A percentile compares a stretch with the other conserved stretches of the same genome.
These are phyloP conservation scores for Millerago galiae DNA, from an alignment of 805 yeast genomes.

Conservation along the genomic window DNA sequence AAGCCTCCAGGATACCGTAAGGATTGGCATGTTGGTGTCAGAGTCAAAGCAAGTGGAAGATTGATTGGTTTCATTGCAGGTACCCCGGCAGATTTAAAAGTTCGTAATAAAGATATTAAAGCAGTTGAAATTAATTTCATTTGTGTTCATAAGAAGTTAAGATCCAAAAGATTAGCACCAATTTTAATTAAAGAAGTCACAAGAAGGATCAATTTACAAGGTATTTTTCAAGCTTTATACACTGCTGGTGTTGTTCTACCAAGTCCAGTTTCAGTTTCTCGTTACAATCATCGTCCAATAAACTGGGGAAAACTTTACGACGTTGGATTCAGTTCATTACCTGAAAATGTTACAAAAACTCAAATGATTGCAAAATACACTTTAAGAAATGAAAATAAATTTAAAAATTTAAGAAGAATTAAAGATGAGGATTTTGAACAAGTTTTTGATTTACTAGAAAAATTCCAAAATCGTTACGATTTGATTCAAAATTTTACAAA, in stretches of 20 bases:
- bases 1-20: conserved; percentile 87
- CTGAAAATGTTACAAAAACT: conserved; percentile 60
- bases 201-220: conserved; percentile 74
- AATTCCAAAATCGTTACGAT: conserved; percentile 66
- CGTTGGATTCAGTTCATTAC: conserved; percentile 83
- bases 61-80: conserved; percentile 91
- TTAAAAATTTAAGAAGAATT: conserved; percentile 48
- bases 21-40: conserved; percentile 91
- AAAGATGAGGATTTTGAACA: conserved; percentile 53
- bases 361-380: conserved; percentile 67
- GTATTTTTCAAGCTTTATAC: conserved; percentile 93
- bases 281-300: conserved; percentile 90
- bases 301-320: conserved; percentile 88
- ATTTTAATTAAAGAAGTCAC: conserved; percentile 91
- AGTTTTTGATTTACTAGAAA: conserved; percentile 50
- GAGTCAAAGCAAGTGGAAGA: conserved; percentile 70
- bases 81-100: conserved; percentile 64
- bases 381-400: conserved; percentile 45
- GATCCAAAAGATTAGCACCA: conserved; percentile 93
- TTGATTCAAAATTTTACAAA: conserved; percentile 62
- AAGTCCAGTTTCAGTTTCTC: conserved; percentile 81
- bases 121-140: conserved; percentile 90
- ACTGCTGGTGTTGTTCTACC: conserved; percentile 92
- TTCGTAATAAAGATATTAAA: conserved; percentile 48
- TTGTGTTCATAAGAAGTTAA: conserved; percentile 87